A percentile compares a stretch with the other conserved stretches of the same genome.
phyloP scores from a whole-genome alignment of 1,284 basidiomycete genomes.

The Apiotrichum porosum region DNA sequence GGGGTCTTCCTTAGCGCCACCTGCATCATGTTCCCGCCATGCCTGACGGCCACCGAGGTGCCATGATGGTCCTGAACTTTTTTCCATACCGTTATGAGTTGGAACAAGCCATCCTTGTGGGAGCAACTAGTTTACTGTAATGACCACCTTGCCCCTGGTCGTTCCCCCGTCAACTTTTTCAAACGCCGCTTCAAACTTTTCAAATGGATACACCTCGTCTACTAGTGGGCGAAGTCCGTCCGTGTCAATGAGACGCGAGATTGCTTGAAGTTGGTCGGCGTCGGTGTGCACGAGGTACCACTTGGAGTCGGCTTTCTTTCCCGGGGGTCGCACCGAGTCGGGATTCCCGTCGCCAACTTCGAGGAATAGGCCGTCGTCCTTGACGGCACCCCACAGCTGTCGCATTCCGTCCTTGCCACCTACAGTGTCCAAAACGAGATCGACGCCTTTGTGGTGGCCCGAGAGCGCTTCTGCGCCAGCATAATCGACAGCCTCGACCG shows the following conservation, averaged over 20 bases:
- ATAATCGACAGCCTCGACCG: slow-evolving; percentile 8
- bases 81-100: too few species aligned
- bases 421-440: slow-evolving; percentile 9
- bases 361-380: slow-evolving; percentile 7
- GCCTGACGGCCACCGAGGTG: too few species aligned
- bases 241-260: slow-evolving; percentile 3
- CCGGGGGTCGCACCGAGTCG: neutral
- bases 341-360: neutral
- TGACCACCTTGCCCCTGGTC: slow-evolving; percentile 12
- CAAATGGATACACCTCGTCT: slow-evolving; percentile 8
- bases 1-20: too few species aligned
- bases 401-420: neutral
- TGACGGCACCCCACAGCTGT: slow-evolving; percentile 6
- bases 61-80: too few species aligned
- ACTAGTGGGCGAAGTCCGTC: slow-evolving; percentile 1
- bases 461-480: neutral
- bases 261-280: slow-evolving; percentile 2
- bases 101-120: too few species aligned
- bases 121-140: slow-evolving; percentile 6
- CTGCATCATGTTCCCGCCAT: too few species aligned
- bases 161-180: slow-evolving; percentile 5
- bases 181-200: slow-evolving; percentile 2
- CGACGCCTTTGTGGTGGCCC: neutral
- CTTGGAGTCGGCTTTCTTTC: neutral
- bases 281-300: slow-evolving; percentile 14